Percentiles rank a stretch among this genome's conserved stretches.
Conservation (phyloP, 2,329 filamentous ascomycete genomes). For the Aspergillus sp. region DNA sequence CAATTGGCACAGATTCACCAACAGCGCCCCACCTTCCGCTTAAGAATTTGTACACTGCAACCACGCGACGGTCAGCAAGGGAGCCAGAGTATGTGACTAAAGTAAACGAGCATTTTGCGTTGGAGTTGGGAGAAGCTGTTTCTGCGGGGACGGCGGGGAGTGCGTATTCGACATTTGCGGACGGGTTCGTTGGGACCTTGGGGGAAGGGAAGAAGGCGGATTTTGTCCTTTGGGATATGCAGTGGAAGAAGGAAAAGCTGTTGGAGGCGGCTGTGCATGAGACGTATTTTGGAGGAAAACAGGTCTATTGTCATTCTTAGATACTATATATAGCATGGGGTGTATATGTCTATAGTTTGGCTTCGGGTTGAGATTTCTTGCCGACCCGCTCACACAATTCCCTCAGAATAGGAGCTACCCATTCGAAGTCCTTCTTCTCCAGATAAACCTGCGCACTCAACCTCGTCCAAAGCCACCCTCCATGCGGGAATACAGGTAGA, state of each 20-base stretch:
- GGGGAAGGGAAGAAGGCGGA: conserved; percentile 37
- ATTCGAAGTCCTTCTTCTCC: conserved; percentile 71
- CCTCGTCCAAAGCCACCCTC: conserved; percentile 60
- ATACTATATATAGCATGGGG: background rate
- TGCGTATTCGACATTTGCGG: conserved; percentile 41
- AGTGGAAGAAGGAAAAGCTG: conserved; percentile 32
- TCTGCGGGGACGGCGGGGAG: conserved; percentile 39
- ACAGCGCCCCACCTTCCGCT: conserved; percentile 42
- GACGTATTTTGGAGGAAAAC: conserved; percentile 39
- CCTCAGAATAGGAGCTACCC: conserved; percentile 55
- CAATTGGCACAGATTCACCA: conserved; percentile 44
- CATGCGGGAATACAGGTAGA: conserved; percentile 57
- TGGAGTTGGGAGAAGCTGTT: conserved; percentile 37
- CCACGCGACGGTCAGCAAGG: conserved; percentile 40
- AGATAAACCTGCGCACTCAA: conserved; percentile 79
- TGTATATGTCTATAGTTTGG: conserved; percentile 1
- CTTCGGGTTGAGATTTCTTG: conserved; percentile 27
- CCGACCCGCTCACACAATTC: conserved; percentile 48
- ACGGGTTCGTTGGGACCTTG: conserved; percentile 32
- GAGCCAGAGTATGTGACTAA: conserved; percentile 28
- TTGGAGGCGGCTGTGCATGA: conserved; percentile 33
- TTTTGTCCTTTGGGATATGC: conserved; percentile 39
- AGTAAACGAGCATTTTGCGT: conserved; percentile 37
- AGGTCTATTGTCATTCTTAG: conserved; percentile 16
- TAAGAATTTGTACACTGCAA: conserved; percentile 44